Evolutionary conservation across 352 stramenopile genomes (phyloP).

Genomic region (Phytophthora cryptogea): DNA sequence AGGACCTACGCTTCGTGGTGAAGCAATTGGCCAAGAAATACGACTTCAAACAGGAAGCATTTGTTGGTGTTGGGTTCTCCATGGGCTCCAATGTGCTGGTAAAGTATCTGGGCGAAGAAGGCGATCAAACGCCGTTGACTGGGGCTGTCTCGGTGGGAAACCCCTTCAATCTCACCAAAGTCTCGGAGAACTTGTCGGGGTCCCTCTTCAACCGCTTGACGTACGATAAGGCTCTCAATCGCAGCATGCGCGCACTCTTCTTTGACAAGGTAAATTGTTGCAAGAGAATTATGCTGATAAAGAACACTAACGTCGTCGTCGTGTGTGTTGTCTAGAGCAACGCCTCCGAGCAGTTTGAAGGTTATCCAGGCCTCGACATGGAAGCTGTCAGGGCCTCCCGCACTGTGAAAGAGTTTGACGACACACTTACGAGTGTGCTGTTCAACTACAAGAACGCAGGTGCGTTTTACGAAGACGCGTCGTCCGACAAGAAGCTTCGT

Average conservation of each 20-base stretch:
- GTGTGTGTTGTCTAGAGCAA: constrained; percentile 20
- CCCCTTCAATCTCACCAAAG: constrained; percentile 64
- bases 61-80: constrained; percentile 68
- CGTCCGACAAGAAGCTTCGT: constrained; percentile 39
- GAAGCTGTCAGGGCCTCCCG: constrained; percentile 33
- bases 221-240: constrained; percentile 57
- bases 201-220: constrained; percentile 55
- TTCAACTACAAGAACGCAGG: constrained; percentile 58
- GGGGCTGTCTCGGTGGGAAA: constrained; percentile 70
- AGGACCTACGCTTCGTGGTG: constrained; percentile 57
- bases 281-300: not conserved
- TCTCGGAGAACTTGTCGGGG: constrained; percentile 43
- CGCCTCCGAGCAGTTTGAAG: constrained; percentile 45
- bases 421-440: constrained; percentile 52
- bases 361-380: constrained; percentile 49
- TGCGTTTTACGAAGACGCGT: constrained; percentile 59
- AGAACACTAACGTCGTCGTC: constrained; percentile 7
- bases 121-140: constrained; percentile 37
- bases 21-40: constrained; percentile 39
- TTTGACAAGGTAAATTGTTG: constrained; percentile 43
- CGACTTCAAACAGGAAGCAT: constrained; percentile 41
- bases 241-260: constrained; percentile 59
- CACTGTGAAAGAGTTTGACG: constrained; percentile 59
- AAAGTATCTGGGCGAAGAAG: constrained; percentile 75
- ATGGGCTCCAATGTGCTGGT: constrained; percentile 78